Conservation (phyloP, 495 filamentous ascomycete species). For the Talaromyces nanjingensis region DNA sequence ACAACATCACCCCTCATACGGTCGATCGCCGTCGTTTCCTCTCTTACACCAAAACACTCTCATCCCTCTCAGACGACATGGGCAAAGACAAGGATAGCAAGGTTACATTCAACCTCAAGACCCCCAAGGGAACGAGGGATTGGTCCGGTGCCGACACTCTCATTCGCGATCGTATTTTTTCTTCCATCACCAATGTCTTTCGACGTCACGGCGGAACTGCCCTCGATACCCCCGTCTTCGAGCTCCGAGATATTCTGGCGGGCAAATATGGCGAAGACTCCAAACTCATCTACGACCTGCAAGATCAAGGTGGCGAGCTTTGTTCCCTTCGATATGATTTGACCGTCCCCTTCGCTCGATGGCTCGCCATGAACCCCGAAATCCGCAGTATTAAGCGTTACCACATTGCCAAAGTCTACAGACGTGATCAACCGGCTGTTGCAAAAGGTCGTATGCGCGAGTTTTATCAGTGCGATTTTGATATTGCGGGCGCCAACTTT, state of each 20-base stretch:
- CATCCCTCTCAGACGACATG: conserved; percentile 2
- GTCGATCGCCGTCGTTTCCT: conserved; percentile 1
- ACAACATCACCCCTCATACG: background rate
- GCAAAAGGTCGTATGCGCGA: conserved; percentile 89
- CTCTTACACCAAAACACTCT: background rate
- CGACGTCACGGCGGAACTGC: conserved; percentile 82
- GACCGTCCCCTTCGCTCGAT: conserved; percentile 85
- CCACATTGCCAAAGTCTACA: conserved; percentile 85
- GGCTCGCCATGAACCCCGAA: conserved; percentile 74
- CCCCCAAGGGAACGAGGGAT: conserved; percentile 44
- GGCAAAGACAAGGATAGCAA: conserved; percentile 22
- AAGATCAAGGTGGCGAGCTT: conserved; percentile 79
- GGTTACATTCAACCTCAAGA: conserved; percentile 37
- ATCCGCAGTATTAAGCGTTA: conserved; percentile 77
- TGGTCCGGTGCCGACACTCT: conserved; percentile 26
- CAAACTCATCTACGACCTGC: conserved; percentile 84
- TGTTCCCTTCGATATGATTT: conserved; percentile 85
- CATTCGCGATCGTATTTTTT: conserved; percentile 76
- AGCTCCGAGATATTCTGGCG: conserved; percentile 69
- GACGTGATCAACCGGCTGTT: conserved; percentile 75
- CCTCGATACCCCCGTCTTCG: conserved; percentile 81
- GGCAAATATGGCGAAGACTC: conserved; percentile 92
- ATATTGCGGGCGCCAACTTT: conserved; percentile 75
- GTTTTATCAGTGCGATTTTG: conserved; percentile 98
- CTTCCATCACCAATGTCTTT: conserved; percentile 75